phyloP scores from a whole-genome alignment of 306 rosid species.

The Pterocarpus santalinus region DNA sequence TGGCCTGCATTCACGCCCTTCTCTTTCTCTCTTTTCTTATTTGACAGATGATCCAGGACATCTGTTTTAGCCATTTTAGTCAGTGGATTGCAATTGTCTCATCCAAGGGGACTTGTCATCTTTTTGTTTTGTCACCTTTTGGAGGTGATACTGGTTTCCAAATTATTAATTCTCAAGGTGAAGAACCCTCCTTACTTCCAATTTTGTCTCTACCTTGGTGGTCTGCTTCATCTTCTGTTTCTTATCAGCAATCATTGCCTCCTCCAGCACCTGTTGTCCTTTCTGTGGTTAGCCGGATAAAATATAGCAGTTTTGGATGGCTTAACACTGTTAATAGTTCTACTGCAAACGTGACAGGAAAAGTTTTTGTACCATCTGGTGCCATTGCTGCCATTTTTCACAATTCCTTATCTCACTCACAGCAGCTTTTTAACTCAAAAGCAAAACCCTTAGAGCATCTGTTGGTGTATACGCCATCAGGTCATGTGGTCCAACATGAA shows the following conservation, averaged over 20 bases:
- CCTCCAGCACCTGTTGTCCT: conserved; percentile 81
- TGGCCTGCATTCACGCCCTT: conserved; percentile 31
- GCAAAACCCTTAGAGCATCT: conserved; percentile 77
- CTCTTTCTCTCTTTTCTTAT: conserved; percentile 27
- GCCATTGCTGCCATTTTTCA: conserved; percentile 91
- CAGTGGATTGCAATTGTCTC: conserved; percentile 96
- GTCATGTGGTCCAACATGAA: conserved; percentile 91
- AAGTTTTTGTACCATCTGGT: conserved; percentile 92
- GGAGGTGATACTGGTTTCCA: conserved; percentile 88
- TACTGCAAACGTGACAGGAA: conserved; percentile 71
- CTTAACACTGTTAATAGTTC: conserved; percentile 73
- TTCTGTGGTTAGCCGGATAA: conserved; percentile 90
- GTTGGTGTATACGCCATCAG: conserved; percentile 87
- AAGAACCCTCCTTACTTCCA: conserved; percentile 73
- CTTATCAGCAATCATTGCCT: conserved; percentile 70
- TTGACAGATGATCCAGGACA: conserved; percentile 89
- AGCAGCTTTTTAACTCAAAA: conserved; percentile 59
- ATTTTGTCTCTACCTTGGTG: conserved; percentile 89
- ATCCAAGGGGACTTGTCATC: conserved; percentile 91
- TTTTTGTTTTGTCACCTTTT: conserved; percentile 85
- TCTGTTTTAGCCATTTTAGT: conserved; percentile 88
- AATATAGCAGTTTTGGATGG: conserved; percentile 94
- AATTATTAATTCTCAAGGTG: conserved; percentile 66
- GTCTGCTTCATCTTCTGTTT: conserved; percentile 64
- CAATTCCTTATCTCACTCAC: conserved; percentile 68